Evolutionary conservation across 148 eudicot species (phyloP).

Genomic region (Rhododendron molle): DNA sequence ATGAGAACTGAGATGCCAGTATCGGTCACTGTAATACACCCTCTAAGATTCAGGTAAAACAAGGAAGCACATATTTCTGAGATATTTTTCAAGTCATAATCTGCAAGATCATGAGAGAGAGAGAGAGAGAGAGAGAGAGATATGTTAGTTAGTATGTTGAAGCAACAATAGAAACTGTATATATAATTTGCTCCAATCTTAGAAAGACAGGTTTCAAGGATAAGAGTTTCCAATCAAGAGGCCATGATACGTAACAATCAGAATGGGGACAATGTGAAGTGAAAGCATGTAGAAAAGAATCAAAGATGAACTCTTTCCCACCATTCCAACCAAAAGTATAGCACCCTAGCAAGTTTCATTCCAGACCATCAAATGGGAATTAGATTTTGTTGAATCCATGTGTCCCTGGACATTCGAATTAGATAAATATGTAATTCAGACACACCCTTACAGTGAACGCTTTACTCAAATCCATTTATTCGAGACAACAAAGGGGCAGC

Average conservation of each 20-base stretch:
- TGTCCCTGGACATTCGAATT: background rate
- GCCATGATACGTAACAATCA: background rate
- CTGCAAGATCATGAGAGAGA: constrained; percentile 35
- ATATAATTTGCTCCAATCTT: background rate
- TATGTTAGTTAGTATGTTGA: background rate
- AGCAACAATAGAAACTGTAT: background rate
- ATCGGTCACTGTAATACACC: constrained; percentile 74
- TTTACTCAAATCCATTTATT: background rate
- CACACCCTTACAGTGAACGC: background rate
- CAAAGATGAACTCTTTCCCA: background rate
- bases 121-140: background rate
- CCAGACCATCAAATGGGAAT: background rate
- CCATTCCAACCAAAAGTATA: background rate
- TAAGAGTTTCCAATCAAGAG: background rate
- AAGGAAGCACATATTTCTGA: constrained; percentile 53
- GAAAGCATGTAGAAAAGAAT: background rate
- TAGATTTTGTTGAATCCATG: background rate
- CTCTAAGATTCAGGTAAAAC: constrained; percentile 57
- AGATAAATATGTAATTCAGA: background rate
- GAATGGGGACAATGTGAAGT: background rate
- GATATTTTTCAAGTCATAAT: constrained; percentile 55
- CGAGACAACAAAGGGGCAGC: no score
- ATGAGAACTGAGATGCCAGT: constrained; percentile 60
- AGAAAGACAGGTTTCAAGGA: background rate
- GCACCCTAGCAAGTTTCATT: background rate